phyloP scores from a whole-genome alignment of 306 rosid genomes.

The Lathyrus tuberosus region DNA sequence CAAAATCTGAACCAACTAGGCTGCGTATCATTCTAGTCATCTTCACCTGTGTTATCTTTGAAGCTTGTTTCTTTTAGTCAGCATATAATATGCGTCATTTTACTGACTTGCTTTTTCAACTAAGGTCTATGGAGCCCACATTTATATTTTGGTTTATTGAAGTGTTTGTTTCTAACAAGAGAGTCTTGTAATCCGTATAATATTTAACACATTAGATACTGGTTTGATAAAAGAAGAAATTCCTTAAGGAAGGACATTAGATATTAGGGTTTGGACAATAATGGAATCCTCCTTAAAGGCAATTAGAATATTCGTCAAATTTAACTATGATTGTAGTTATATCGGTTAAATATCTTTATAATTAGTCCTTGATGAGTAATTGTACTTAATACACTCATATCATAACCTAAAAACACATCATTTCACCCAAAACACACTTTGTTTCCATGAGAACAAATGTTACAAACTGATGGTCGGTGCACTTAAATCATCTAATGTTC shows the following conservation, averaged over 20 bases:
- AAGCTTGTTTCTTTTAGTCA: background rate
- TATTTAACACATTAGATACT: constrained; percentile 2
- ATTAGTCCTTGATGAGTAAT: background rate
- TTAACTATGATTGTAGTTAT: background rate
- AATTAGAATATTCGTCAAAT: background rate
- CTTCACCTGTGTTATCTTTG: constrained; percentile 3
- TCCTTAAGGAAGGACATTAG: background rate
- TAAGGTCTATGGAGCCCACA: background rate
- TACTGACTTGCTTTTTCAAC: constrained; percentile 6
- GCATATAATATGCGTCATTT: background rate
- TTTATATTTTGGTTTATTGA: background rate
- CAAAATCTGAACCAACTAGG: constrained; percentile 13
- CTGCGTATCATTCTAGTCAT: background rate
- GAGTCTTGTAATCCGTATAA: background rate
- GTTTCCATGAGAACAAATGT: background rate
- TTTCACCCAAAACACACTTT: background rate
- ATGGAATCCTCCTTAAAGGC: background rate
- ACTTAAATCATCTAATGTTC: background rate
- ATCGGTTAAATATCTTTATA: background rate
- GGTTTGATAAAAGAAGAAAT: background rate
- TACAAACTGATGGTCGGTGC: background rate
- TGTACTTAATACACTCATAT: background rate
- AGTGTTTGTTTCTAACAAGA: background rate
- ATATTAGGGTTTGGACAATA: background rate
- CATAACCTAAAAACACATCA: background rate